phyloP scores from a whole-genome alignment of 352 stramenopile genomes.

The Hyaloperonospora arabidopsidis region DNA sequence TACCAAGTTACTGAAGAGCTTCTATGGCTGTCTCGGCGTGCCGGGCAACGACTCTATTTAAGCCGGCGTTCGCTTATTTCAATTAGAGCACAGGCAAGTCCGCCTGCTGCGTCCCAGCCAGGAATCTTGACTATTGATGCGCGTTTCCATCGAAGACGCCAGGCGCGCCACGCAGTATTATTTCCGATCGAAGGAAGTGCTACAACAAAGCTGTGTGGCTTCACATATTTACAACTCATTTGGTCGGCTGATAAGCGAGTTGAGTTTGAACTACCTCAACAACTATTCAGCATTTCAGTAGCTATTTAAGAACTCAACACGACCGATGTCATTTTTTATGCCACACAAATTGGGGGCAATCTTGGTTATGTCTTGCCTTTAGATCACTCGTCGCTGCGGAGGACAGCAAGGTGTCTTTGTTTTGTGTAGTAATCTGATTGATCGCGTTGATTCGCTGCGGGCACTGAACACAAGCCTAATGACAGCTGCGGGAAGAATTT shows the following conservation, averaged over 20 bases:
- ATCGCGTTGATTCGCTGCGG: no score
- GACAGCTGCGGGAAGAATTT: no score
- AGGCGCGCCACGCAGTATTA: conserved; percentile 11
- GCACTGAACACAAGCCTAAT: no score
- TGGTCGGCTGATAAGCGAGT: conserved; percentile 17
- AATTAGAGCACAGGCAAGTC: neutral
- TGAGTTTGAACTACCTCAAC: conserved; percentile 12
- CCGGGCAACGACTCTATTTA: conserved; percentile 43
- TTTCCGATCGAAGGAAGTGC: conserved; percentile 33
- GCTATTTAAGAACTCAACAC: conserved; percentile 21
- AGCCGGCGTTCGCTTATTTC: conserved; percentile 2
- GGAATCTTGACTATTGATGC: conserved; percentile 11
- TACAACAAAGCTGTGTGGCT: conserved; percentile 7
- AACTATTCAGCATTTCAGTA: conserved; percentile 5
- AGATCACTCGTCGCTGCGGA: no score
- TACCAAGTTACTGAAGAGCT: conserved; percentile 81
- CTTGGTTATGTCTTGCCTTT: no score
- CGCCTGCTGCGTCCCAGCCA: conserved; percentile 1
- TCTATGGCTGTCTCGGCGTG: conserved; percentile 61
- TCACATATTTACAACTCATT: conserved; percentile 20
- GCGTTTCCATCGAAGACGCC: conserved; percentile 9
- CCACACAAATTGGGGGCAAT: no score
- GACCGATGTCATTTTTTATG: neutral
- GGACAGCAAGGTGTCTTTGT: no score
- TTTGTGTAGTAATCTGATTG: no score